Conservation (phyloP, 2,329 filamentous ascomycete genomes). For the Aspergillus fijiensis region DNA sequence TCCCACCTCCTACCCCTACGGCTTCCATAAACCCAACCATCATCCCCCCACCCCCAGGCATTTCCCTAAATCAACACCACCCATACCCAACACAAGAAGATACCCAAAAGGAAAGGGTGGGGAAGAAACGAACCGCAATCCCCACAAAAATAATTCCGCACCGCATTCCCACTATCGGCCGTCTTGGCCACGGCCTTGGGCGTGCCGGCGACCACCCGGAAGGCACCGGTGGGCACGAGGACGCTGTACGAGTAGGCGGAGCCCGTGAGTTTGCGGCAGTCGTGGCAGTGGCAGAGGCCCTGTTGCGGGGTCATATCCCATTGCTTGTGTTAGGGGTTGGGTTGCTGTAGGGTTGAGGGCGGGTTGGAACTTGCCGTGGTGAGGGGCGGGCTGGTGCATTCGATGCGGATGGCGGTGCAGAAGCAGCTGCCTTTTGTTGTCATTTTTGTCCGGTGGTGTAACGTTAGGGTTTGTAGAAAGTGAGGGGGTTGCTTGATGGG, state of each 20-base stretch:
- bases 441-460: conserved; percentile 21
- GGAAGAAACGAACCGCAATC: conserved; percentile 33
- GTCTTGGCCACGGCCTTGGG: conserved; percentile 37
- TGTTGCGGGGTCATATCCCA: conserved; percentile 7
- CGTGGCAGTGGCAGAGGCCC: conserved; percentile 41
- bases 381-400: conserved; percentile 33
- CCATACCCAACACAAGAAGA: background rate
- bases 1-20: no score
- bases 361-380: conserved; percentile 24
- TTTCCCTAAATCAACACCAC: no score
- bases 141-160: conserved; percentile 38
- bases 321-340: no score
- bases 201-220: conserved; percentile 30
- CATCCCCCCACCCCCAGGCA: background rate
- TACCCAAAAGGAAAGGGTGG: background rate
- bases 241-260: conserved; percentile 31
- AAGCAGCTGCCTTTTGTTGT: conserved; percentile 33
- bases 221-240: conserved; percentile 29
- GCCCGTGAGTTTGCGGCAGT: conserved; percentile 42
- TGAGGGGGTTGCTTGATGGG: no score
- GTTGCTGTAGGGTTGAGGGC: no score
- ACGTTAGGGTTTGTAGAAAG: no score
- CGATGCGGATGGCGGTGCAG: conserved; percentile 37
- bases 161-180: conserved; percentile 37
- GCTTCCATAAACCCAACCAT: no score